Conservation (phyloP, 1,284 basidiomycete species). For the Pseudozyma pruni region DNA sequence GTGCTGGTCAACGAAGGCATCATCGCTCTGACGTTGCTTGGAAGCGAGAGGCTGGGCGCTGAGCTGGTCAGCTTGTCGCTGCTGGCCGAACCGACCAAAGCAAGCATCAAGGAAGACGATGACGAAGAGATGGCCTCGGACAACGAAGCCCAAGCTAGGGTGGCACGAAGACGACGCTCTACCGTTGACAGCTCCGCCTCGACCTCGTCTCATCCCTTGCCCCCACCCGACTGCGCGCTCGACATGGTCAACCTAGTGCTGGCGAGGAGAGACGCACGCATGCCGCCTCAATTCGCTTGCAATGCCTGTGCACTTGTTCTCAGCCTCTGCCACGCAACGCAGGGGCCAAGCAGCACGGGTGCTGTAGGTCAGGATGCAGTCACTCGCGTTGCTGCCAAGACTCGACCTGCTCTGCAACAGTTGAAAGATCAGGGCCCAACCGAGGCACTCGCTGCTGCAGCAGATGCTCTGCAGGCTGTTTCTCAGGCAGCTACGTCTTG, state of each 20-base stretch:
- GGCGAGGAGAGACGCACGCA: slow-evolving; percentile 54
- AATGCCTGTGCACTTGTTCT: slow-evolving; percentile 54
- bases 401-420: slow-evolving; percentile 24
- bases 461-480: slow-evolving; percentile 33
- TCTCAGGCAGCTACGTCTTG: not conserved
- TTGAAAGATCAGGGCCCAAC: slow-evolving; percentile 40
- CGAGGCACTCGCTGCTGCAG: slow-evolving; percentile 41
- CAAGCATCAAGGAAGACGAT: slow-evolving; percentile 13
- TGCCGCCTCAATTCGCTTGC: slow-evolving; percentile 58
- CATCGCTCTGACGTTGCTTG: slow-evolving; percentile 81
- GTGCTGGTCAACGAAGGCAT: slow-evolving; percentile 89
- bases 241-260: slow-evolving; percentile 58
- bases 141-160: slow-evolving; percentile 4
- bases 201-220: slow-evolving; percentile 36
- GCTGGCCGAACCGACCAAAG: slow-evolving; percentile 27
- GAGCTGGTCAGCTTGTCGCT: slow-evolving; percentile 65
- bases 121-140: slow-evolving; percentile 25
- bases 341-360: slow-evolving; percentile 8
- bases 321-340: slow-evolving; percentile 26
- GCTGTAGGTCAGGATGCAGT: slow-evolving; percentile 34
- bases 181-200: slow-evolving; percentile 43
- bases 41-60: slow-evolving; percentile 76
- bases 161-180: slow-evolving; percentile 14
- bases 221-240: slow-evolving; percentile 42
- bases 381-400: slow-evolving; percentile 11